Conservation (phyloP, 2,329 filamentous ascomycete genomes). For the Tolypocladium paradoxum region DNA sequence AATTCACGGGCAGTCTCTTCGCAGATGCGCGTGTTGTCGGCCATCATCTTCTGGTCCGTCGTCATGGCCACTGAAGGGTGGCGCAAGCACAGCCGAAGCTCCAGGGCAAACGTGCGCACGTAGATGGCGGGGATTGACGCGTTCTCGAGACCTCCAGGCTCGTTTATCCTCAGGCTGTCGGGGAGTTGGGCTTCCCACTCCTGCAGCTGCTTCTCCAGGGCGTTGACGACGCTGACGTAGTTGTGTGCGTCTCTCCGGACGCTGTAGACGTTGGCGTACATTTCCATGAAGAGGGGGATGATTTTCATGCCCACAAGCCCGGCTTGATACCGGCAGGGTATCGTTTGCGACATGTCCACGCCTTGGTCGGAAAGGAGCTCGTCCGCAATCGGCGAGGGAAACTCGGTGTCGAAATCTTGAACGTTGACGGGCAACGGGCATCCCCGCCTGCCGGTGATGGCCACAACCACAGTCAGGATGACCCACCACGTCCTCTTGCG, state of each 20-base stretch:
- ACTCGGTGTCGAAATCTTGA: constrained; percentile 69
- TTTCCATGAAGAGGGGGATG: constrained; percentile 56
- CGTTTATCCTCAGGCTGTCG: constrained; percentile 40
- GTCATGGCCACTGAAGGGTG: constrained; percentile 51
- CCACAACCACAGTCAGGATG: constrained; percentile 53
- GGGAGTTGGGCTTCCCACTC: constrained; percentile 57
- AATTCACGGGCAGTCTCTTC: constrained; percentile 55
- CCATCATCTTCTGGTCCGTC: constrained; percentile 41
- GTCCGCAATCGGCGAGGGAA: constrained; percentile 62
- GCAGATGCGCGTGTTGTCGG: constrained; percentile 55
- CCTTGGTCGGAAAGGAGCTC: constrained; percentile 56
- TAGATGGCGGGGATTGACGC: constrained; percentile 44
- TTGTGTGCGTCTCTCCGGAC: constrained; percentile 50
- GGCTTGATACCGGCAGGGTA: constrained; percentile 57
- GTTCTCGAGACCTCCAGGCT: constrained; percentile 25
- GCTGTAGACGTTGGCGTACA: constrained; percentile 69
- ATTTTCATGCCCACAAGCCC: constrained; percentile 57
- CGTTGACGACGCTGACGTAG: constrained; percentile 53
- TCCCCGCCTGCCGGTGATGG: constrained; percentile 65
- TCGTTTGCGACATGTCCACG: constrained; percentile 40
- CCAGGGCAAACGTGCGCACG: constrained; percentile 40
- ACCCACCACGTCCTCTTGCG: constrained; percentile 72
- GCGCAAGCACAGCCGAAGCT: constrained; percentile 48
- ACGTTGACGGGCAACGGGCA: constrained; percentile 63
- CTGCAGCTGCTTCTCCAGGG: constrained; percentile 53